Evolutionary conservation across 2,329 filamentous ascomycete genomes (phyloP).

Genomic region (Rutstroemia sp.): DNA sequence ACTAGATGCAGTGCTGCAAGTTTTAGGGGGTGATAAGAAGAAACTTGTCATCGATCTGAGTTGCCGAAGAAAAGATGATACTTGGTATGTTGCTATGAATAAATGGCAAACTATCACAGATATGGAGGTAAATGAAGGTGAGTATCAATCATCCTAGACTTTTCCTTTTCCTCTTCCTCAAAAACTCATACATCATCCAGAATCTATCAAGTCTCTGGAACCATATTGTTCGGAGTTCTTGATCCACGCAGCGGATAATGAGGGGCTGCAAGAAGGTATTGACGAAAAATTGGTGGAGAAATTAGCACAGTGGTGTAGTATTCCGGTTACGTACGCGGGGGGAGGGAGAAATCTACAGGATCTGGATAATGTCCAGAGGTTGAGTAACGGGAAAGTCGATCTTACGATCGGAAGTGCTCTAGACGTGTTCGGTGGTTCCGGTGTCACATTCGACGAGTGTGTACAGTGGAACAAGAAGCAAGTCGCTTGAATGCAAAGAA

Average conservation of each 20-base stretch:
- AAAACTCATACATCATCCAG: conserved; percentile 38
- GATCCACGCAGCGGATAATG: conserved; percentile 94
- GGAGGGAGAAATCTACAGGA: conserved; percentile 81
- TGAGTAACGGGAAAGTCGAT: conserved; percentile 79
- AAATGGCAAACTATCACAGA: conserved; percentile 98
- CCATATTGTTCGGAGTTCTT: conserved; percentile 95
- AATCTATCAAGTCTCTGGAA: conserved; percentile 71
- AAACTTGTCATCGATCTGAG: conserved; percentile 94
- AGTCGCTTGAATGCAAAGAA: conserved; percentile 13
- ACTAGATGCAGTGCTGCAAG: conserved; percentile 64
- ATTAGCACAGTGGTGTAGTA: conserved; percentile 77
- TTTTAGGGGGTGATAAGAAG: conserved; percentile 64
- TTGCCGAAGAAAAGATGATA: conserved; percentile 66
- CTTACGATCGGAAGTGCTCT: conserved; percentile 93
- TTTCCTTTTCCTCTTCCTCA: neutral
- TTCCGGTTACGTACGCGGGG: conserved; percentile 93
- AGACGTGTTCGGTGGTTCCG: conserved; percentile 87
- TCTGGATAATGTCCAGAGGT: conserved; percentile 68
- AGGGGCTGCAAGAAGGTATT: conserved; percentile 85
- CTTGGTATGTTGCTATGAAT: conserved; percentile 97
- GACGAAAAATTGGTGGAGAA: conserved; percentile 75
- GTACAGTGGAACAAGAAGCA: conserved; percentile 71
- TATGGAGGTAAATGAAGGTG: conserved; percentile 86
- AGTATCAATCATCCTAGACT: conserved; percentile 11
- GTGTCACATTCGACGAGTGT: conserved; percentile 83